Base-by-base conservation (phyloP, 306 rosid species). In the Begonia loranthoides region DNA sequence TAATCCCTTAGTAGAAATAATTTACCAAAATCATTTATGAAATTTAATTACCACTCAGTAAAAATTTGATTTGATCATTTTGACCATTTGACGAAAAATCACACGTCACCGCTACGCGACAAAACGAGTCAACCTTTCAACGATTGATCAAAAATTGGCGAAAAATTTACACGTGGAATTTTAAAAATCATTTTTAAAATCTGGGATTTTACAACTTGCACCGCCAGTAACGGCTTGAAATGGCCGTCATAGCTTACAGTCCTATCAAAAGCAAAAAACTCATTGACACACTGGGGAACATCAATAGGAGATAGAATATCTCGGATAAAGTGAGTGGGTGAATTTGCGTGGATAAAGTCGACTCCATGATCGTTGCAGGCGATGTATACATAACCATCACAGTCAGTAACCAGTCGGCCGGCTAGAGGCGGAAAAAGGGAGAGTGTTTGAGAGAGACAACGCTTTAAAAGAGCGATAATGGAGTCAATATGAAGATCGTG, bases 401-500 rank as follows among this genome's bases (percentile, higher is more conserved):
- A 3, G 19, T 84, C 84, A 1, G 97, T 90, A 4, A 41, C 36
- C 9, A 90, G 24, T 0, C 97, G 74, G 21, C 97, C 97, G 17
- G 95, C 95, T n/a, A 90, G 79, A 1, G 95, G 95, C 0, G 90
- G 95, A 39, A 89, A 90, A 49, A 48, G 72, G 3, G 92, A 71
- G 54, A 90, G 95, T 0, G 95, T 51, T 12, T 41, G 70, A 17
- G 95, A 72, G 62, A 90, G 95, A 9, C 76, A 28, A 10, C 36
- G 46, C 13, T 81, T 77, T 5, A 89, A 65, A 9, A 67, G 72
- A 0, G 73, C 40, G 40, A 84, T 2, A 12, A 79, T 13, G 9
- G 70, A 49, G 40, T 63, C 62, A 2, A 21, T 17, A 0, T 87
- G 76, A 6, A 70, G 17, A 13, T 74, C 36, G 9, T 1, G 64